phyloP scores from a whole-genome alignment of 2,329 filamentous ascomycete species.

The Uncinocarpus reesii region DNA sequence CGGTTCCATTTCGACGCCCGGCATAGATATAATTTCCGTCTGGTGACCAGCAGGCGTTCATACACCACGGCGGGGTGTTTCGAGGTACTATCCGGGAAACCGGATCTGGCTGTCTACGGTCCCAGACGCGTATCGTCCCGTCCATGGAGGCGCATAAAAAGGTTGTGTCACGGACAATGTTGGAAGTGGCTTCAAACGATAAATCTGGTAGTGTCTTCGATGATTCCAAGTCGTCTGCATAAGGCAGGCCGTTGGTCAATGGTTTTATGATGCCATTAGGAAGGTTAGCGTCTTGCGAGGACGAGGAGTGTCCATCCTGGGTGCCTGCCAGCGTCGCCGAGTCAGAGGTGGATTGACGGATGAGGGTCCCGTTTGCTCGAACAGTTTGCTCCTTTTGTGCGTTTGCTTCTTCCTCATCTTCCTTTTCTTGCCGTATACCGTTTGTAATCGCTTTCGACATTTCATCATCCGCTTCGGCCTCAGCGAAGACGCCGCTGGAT shows the following conservation, averaged over 20 bases:
- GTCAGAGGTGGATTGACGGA: conserved; percentile 1
- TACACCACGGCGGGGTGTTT: conserved; percentile 87
- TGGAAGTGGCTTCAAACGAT: conserved; percentile 27
- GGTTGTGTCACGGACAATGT: conserved; percentile 55
- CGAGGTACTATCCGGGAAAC: conserved; percentile 68
- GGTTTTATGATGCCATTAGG: conserved; percentile 24
- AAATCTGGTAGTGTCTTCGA: conserved; percentile 17
- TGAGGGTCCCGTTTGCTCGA: conserved; percentile 11
- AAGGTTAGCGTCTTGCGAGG: conserved; percentile 12
- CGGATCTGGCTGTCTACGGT: conserved; percentile 57
- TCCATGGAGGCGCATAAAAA: conserved; percentile 66
- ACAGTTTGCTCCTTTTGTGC: conserved; percentile 19
- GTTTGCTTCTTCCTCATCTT: conserved; percentile 25
- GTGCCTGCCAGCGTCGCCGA: neutral
- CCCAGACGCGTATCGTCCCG: conserved; percentile 41
- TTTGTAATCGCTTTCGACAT: conserved; percentile 65
- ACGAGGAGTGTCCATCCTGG: conserved; percentile 6
- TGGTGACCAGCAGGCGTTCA: conserved; percentile 91
- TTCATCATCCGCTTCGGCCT: conserved; percentile 69
- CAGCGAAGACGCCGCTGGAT: conserved; percentile 54
- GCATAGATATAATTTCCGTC: conserved; percentile 94
- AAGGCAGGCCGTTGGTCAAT: conserved; percentile 34
- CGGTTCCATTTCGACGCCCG: conserved; percentile 78
- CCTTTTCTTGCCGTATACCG: conserved; percentile 30
- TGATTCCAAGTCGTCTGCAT: conserved; percentile 33